Base-by-base conservation (phyloP, 805 yeast genomes). In the Saccharomycopsis fibuligera region DNA sequence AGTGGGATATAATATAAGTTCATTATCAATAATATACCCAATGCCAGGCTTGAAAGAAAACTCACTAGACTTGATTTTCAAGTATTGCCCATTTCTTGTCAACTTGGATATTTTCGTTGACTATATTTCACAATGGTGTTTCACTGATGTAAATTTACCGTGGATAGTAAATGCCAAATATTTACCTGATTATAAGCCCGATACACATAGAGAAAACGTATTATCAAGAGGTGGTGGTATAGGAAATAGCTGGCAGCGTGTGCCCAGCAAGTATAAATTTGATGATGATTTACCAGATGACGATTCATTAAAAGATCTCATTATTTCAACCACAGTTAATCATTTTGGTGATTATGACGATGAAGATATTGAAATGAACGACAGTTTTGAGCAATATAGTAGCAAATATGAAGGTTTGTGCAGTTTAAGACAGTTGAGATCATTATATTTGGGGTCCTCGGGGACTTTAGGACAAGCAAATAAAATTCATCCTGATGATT, bases 381-480 rank as follows among this genome's bases (percentile, higher is more conserved):
- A 4, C 3, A 33, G 23, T 12, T n/a, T 19, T 23, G 40, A 12
- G 27, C 10, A 21, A 19, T 24, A 29, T n/a, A n/a, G n/a, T n/a
- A n/a, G n/a, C n/a, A n/a, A n/a, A 10, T 4, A 25, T 6, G 36
- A 14, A 6, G 36, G 10, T 37, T 27, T 52, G 30, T n/a, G 49
- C 30, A 41, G 48, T 35, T 31, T 52, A 8, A 64, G 75, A 27
- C 86, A 87, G 1, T 65, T 91, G 51, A 71, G 69, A 45, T 74
- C 78, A 1, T 63, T 93, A 31, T 78, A 78, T 59, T 72, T 93
- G 23, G 91, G 86, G 50, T 83, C 95, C 41, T 82, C 95, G 53
- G 97, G 98, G 1, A 78, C 83, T 67, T 65, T 85, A 51, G 97
- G 97, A 1, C 86, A 90, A 50, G 75, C 88, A 2, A 76, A 82